Evolutionary conservation across 805 yeast species (phyloP).

Genomic region (Ogataea chonburiensis): DNA sequence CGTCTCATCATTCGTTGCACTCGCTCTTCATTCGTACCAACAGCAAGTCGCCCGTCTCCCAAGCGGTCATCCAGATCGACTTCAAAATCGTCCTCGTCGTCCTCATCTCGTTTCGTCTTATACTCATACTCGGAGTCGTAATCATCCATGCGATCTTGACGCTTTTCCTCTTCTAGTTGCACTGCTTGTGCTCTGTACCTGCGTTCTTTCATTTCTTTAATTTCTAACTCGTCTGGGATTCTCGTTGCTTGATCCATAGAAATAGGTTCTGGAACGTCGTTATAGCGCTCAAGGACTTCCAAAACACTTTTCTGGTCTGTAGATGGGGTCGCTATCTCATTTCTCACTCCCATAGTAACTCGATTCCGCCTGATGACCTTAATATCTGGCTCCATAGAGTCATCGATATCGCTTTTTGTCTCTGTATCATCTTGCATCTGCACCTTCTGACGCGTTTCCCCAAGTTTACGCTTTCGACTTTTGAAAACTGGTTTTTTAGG

Average conservation of each 20-base stretch:
- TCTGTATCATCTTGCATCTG: not conserved
- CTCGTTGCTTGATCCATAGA: conserved; percentile 9
- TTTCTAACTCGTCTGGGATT: conserved; percentile 19
- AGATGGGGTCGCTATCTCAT: not conserved
- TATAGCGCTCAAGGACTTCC: conserved; percentile 7
- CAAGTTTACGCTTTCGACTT: conserved; percentile 8
- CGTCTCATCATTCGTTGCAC: conserved; percentile 28
- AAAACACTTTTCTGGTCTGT: conserved; percentile 4
- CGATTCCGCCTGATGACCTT: conserved; percentile 3
- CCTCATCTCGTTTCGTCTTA: conserved; percentile 8
- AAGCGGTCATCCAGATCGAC: conserved; percentile 25
- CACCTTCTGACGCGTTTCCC: conserved; percentile 3
- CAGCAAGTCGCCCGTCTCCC: conserved; percentile 31
- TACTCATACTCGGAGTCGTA: conserved; percentile 22
- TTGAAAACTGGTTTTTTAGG: conserved; percentile 4
- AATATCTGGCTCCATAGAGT: conserved; percentile 2
- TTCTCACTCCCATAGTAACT: conserved; percentile 1
- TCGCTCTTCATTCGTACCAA: conserved; percentile 28
- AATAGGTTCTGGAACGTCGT: not conserved
- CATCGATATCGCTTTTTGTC: conserved; percentile 4
- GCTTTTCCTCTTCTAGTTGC: conserved; percentile 16
- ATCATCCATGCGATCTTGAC: conserved; percentile 22
- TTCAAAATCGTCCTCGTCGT: conserved; percentile 17
- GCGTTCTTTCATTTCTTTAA: conserved; percentile 26
- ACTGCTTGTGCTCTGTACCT: conserved; percentile 14